Evolutionary conservation across 225 moss, liverwort and hornwort genomes (phyloP), one percentile per base, ranked within the genome.

Genomic region (Takakia lepidozioides): DNA sequence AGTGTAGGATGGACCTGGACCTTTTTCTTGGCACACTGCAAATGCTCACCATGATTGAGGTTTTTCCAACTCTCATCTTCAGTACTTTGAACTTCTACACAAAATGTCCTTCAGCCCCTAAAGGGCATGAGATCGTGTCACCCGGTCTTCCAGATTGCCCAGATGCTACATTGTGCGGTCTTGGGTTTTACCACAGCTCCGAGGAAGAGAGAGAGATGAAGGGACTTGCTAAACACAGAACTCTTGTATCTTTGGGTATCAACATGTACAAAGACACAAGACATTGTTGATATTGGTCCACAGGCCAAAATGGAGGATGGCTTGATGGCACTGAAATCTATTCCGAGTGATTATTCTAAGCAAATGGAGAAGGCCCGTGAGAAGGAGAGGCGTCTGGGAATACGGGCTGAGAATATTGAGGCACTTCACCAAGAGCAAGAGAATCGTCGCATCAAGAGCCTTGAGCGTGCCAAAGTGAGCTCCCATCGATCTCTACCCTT

Each of bases 11-110:
- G 39, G 92, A 92, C 57, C 71, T 61, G 25, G 85, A 92, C 51
- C 74, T 84, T 2, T 82, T 74, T 42, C 72, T 87, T 61, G 74
- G 74, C 60, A 68, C 75, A 11, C 50, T 87, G 16, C 92, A 87
- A 65, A 70, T 92, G 77, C 82, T 92, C 43, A 80, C 87, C 43
- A 75, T 85, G 54, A 82, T 92, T 44, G 92, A 92, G 83, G 86
- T 90, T 56, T 28, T 3, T 25, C 10, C 8, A 13, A 9, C 4
- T 22, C 16, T 22, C n/a, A 10, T n/a, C n/a, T n/a, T n/a, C n/a
- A n/a, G n/a, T n/a, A n/a, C n/a, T n/a, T n/a, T n/a, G n/a, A n/a
- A n/a, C n/a, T n/a, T n/a, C n/a, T n/a, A n/a, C n/a, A n/a, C n/a
- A n/a, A n/a, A n/a, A n/a, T n/a, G n/a, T n/a, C n/a, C n/a, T n/a